phyloP scores from a whole-genome alignment of 179 eudicot species.

The Corrigiola litoralis region DNA sequence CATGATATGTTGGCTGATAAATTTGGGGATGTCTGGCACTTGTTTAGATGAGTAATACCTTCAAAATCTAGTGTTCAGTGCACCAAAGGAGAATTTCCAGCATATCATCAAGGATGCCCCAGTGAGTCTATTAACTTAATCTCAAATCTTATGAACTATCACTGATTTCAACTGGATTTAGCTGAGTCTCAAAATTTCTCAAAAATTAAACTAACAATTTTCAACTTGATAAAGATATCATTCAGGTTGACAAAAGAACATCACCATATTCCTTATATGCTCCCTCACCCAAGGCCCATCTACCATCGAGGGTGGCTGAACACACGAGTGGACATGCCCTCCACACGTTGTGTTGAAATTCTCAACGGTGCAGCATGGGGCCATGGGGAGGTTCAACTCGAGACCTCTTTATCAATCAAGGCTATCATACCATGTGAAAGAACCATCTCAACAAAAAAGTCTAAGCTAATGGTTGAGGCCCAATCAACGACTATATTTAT shows the following conservation, averaged over 20 bases:
- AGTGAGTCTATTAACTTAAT: neutral
- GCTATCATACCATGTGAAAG: no score
- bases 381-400: no score
- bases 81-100: neutral
- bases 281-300: no score
- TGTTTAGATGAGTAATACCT: neutral
- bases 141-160: neutral
- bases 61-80: neutral
- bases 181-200: neutral
- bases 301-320: no score
- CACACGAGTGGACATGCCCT: no score
- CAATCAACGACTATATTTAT: no score
- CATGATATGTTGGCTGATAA: neutral
- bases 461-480: no score
- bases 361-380: no score
- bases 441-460: no score
- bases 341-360: no score
- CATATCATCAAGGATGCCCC: neutral
- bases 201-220: neutral
- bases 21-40: neutral
- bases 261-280: neutral
- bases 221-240: no score
- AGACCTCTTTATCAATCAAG: no score
- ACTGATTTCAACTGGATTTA: neutral
- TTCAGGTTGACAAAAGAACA: neutral